A percentile compares a stretch with the other conserved stretches of the same genome.
Evolutionary conservation across 495 filamentous ascomycete species (phyloP).

Genomic region (Hyaloscypha variabilis): DNA sequence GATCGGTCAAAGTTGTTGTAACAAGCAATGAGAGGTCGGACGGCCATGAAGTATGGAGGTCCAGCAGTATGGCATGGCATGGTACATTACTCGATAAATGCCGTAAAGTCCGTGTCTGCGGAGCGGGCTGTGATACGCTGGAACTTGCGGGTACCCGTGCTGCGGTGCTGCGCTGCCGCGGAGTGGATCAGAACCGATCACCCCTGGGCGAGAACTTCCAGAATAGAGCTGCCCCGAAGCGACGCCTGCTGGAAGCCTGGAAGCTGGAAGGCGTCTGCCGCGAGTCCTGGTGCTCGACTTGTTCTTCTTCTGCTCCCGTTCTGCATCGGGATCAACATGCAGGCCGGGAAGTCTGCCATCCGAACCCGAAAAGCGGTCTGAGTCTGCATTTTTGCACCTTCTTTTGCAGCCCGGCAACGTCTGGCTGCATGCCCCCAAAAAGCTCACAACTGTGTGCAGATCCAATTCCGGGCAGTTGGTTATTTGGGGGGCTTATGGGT

Average conservation of each 20-base stretch:
- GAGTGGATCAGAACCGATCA: too few species aligned
- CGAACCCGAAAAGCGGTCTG: not conserved
- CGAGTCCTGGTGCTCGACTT: too few species aligned
- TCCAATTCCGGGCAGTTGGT: not conserved
- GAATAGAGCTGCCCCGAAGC: not conserved
- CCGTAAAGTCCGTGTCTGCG: not conserved
- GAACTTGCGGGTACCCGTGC: too few species aligned
- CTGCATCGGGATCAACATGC: not conserved
- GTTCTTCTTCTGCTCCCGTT: not conserved
- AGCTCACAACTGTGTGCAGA: not conserved
- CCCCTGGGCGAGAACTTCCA: not conserved
- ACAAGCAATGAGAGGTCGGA: not conserved
- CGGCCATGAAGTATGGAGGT: not conserved
- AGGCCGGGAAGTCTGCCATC: not conserved
- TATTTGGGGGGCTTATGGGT: not conserved
- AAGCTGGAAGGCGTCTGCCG: too few species aligned
- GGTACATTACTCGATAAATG: not conserved
- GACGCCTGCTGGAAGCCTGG: too few species aligned
- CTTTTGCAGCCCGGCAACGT: not conserved
- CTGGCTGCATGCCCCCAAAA: not conserved
- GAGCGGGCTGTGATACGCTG: not conserved
- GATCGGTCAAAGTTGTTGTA: too few species aligned
- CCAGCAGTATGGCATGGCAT: not conserved
- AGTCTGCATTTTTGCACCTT: not conserved
- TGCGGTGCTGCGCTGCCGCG: too few species aligned